phyloP scores from a whole-genome alignment of 1,284 basidiomycete genomes.

The Mycena sp. region DNA sequence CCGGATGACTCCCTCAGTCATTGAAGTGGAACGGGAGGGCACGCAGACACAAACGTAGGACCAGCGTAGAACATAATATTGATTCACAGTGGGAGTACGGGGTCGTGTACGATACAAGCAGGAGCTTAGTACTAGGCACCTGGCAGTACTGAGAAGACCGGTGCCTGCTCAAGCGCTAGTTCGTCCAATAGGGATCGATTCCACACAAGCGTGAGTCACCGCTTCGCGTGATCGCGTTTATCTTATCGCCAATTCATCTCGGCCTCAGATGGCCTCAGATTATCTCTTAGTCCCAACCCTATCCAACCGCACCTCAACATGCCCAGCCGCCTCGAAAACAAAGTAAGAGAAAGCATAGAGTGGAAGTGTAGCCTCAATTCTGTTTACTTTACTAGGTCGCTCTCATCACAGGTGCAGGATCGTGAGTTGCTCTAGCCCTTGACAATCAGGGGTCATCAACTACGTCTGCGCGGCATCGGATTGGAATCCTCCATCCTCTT shows the following conservation, averaged over 20 bases:
- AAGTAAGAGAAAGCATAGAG: constrained; percentile 50
- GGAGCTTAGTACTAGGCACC: too few relatives aligned
- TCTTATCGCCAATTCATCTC: too few relatives aligned
- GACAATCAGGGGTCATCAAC: constrained; percentile 2
- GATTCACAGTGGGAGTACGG: too few relatives aligned
- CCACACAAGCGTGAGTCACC: too few relatives aligned
- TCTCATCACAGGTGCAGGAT: constrained; percentile 86
- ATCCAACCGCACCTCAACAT: constrained; percentile 45
- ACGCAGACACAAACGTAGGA: constrained; percentile 10
- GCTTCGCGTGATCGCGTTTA: neutral
- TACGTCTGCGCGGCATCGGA: constrained; percentile 81
- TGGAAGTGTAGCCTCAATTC: neutral
- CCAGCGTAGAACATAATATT: too few relatives aligned
- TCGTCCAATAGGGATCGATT: too few relatives aligned
- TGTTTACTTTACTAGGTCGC: constrained; percentile 74
- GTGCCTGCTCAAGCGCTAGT: too few relatives aligned
- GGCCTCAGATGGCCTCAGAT: too few relatives aligned
- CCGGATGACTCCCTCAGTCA: constrained; percentile 55
- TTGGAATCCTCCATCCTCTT: constrained; percentile 94
- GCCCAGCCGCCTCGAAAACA: constrained; percentile 77
- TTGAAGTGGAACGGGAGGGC: constrained; percentile 44
- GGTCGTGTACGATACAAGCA: too few relatives aligned
- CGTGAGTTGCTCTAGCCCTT: constrained; percentile 70
- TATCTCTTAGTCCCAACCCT: neutral
- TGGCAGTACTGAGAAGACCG: too few relatives aligned